Conservation (phyloP, 176 grass and related monocot species). For the Puya raimondii region DNA sequence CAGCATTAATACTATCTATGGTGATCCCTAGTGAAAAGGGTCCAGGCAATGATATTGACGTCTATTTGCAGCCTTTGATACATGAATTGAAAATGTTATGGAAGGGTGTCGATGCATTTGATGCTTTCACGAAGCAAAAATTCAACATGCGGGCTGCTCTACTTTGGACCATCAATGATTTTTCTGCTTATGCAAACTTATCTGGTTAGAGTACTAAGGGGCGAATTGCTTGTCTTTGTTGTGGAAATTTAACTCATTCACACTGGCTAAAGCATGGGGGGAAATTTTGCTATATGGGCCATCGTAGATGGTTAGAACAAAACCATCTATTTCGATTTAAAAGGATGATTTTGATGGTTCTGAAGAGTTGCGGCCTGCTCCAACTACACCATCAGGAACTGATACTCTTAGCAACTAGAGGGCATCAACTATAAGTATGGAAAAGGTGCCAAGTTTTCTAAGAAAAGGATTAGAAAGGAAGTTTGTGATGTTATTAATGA, state of each 20-base stretch:
- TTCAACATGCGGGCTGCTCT: conserved; percentile 4
- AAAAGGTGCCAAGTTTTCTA: too few relatives aligned
- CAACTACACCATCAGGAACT: not conserved
- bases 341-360: conserved; percentile 6
- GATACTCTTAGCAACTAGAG: conserved; percentile 1
- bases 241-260: conserved; percentile 7
- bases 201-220: conserved; percentile 18
- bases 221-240: conserved; percentile 6
- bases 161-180: conserved; percentile 17
- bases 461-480: too few relatives aligned
- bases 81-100: conserved; percentile 13
- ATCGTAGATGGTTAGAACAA: conserved; percentile 1
- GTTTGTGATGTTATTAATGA: too few relatives aligned
- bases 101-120: not conserved
- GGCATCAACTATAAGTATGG: not conserved
- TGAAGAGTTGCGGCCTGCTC: not conserved
- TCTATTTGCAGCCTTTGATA: conserved; percentile 20
- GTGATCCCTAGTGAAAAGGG: not conserved
- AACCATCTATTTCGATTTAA: not conserved
- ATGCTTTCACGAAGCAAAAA: not conserved
- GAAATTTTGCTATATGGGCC: conserved; percentile 22
- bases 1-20: conserved; percentile 1
- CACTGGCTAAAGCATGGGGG: not conserved
- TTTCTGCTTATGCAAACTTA: not conserved
- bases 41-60: conserved; percentile 17